Conservation (phyloP, 176 grass and related monocot species). For the Carex scoparia region DNA sequence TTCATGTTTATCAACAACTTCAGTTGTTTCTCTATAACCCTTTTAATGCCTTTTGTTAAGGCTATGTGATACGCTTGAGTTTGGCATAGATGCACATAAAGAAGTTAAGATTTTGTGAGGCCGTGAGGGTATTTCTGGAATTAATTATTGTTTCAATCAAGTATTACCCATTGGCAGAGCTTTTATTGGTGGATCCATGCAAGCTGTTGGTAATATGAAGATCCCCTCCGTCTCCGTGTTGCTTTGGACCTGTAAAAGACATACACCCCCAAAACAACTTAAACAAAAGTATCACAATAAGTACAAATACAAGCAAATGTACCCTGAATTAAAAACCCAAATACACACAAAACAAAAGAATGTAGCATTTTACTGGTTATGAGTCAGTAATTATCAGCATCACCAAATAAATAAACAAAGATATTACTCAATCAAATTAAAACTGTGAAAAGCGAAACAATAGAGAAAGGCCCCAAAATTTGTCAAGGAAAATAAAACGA, state of each 20-base stretch:
- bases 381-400: not conserved
- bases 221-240: not conserved
- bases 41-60: not conserved
- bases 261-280: not conserved
- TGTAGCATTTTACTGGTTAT: not conserved
- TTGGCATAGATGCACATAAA: not conserved
- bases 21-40: not conserved
- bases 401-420: not conserved
- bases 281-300: not conserved
- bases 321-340: not conserved
- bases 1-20: too few species aligned
- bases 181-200: slow-evolving; percentile 24
- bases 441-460: not conserved
- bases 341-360: not conserved
- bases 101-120: not conserved
- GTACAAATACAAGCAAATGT: not conserved
- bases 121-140: not conserved
- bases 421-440: not conserved
- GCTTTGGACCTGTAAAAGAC: slow-evolving; percentile 4
- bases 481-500: not conserved
- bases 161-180: slow-evolving; percentile 18
- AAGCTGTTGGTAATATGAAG: slow-evolving; percentile 22
- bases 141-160: not conserved
- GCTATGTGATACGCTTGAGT: not conserved
- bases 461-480: not conserved